Evolutionary conservation across 768 basidiomycete species (phyloP), one percentile per base, ranked within the genome.

Genomic region (Lactarius akahatsu): DNA sequence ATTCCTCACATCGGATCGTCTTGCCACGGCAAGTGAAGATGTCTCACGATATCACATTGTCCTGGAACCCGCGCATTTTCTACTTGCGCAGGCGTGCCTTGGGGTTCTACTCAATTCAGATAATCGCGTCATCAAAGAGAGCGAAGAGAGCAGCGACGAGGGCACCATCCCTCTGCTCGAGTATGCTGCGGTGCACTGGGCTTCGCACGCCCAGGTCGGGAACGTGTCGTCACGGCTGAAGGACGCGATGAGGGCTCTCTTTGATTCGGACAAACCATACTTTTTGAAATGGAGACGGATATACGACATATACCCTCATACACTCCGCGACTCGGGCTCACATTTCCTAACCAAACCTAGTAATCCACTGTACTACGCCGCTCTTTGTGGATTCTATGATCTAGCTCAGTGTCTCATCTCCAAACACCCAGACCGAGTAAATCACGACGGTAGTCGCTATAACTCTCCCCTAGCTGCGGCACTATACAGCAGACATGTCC

Each of bases 391-490:
- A 4, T 47, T 47, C 45, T n/a, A 47, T 47, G 45, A 47, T 3
- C 9, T 47, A n/a, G 45, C 15, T 47, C 45, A 4, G 8, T 4
- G 9, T 4, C 45, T 47, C 45, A 11, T 47, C 7, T 3, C 8
- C 10, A 47, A n/a, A n/a, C 3, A 47, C 9, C 45, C 45, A 6
- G 45, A 47, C 10, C 45, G 23, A 47, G 10, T 47, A 11, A 47
- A 11, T 26, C 23, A 23, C 23, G 2, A n/a, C 3, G 9, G 10
- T 10, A 0, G 3, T 4, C 2, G 0, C 1, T 13, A 4, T 13
- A 4, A 2, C 4, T 50, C 10, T 13, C 47, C 47, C 11, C 47
- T 50, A n/a, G 47, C 13, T 0, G 47, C n/a, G 1, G 47, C 47
- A 13, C n/a, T 50, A 5, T 50, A 9, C 11, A n/a, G 47, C 3